These are phyloP conservation scores for Suhomyces panamericanus DNA, from an alignment of 1,139 yeast species.

Conservation along the genomic window DNA sequence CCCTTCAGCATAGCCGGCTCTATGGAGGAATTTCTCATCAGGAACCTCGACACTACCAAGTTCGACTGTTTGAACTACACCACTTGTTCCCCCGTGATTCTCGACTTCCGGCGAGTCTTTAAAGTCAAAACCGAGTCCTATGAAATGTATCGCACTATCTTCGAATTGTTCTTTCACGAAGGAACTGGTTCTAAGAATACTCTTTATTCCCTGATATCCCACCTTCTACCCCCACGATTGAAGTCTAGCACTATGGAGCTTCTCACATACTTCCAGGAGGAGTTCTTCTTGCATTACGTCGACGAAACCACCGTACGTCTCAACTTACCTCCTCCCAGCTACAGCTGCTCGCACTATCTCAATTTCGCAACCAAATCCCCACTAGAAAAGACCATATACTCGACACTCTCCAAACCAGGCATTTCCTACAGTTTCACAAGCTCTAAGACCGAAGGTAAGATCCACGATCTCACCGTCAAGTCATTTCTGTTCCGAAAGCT, in stretches of 20 bases:
- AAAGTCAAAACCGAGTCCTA: conserved; percentile 5
- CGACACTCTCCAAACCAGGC: conserved; percentile 7
- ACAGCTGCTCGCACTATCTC: neutral
- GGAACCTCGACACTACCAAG: conserved; percentile 5
- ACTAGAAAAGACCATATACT: conserved; percentile 9
- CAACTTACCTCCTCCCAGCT: neutral
- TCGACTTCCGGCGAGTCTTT: conserved; percentile 11
- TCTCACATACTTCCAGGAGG: conserved; percentile 11
- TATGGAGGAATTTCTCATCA: conserved; percentile 11
- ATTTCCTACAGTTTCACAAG: neutral
- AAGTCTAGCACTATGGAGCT: conserved; percentile 1
- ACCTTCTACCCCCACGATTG: conserved; percentile 5
- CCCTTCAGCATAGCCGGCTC: conserved; percentile 12
- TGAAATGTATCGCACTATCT: conserved; percentile 2
- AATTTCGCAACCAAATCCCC: conserved; percentile 9
- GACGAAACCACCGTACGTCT: conserved; percentile 5
- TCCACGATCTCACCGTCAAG: conserved; percentile 8
- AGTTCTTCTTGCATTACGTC: conserved; percentile 9
- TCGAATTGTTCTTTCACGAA: conserved; percentile 5
- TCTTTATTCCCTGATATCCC: conserved; percentile 3
- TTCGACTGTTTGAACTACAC: conserved; percentile 13
- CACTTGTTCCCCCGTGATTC: conserved; percentile 4
- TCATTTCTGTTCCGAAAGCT: conserved; percentile 6
- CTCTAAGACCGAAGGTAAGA: neutral
- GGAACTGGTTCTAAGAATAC: neutral